Conservation (phyloP, 2,329 filamentous ascomycete genomes). For the Scedosporium dehoogii region DNA sequence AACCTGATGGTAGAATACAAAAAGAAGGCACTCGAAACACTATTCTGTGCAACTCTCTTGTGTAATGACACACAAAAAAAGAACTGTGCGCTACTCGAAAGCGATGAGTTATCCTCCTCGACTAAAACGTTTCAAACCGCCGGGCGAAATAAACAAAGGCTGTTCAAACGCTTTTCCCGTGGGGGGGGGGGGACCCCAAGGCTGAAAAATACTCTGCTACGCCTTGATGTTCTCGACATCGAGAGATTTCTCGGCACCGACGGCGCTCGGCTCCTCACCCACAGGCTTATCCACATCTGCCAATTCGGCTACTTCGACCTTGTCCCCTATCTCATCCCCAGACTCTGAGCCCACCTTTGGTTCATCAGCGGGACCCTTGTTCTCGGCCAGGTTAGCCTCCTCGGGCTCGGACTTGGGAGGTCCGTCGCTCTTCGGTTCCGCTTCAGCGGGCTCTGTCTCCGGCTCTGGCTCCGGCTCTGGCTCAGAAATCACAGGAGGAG, state of each 20-base stretch:
- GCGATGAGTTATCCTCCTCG: too few species aligned
- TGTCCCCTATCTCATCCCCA: not conserved
- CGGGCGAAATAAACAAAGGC: not conserved
- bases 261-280: not conserved
- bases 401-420: not conserved
- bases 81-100: too few species aligned
- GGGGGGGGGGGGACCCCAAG: not conserved
- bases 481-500: not conserved
- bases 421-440: not conserved
- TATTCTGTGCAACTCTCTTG: too few species aligned
- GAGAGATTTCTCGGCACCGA: not conserved
- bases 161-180: not conserved
- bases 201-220: not conserved
- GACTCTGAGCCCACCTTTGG: not conserved
- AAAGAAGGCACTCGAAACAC: not conserved
- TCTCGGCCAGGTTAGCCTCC: constrained; percentile 8
- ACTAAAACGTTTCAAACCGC: too few species aligned
- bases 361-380: constrained; percentile 6
- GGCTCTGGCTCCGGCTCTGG: not conserved
- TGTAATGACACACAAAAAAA: too few species aligned
- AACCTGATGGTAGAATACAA: not conserved
- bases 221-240: not conserved
- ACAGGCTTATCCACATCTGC: not conserved
- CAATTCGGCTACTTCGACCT: not conserved
- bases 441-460: not conserved